phyloP scores from a whole-genome alignment of 495 filamentous ascomycete species.

The Chaetomium cochliodes region DNA sequence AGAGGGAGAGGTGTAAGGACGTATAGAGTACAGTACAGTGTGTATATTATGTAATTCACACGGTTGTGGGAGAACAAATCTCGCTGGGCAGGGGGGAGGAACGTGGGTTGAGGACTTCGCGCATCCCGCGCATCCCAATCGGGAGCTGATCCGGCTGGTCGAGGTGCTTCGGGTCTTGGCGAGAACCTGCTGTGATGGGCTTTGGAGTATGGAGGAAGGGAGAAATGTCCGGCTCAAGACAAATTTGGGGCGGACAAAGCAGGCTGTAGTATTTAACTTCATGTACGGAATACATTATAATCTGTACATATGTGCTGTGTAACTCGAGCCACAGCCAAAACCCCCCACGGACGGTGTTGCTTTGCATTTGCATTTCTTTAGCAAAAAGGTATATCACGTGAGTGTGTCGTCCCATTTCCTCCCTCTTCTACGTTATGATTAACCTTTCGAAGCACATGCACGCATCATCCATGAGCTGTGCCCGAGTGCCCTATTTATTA shows the following conservation, averaged over 20 bases:
- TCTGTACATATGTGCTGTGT: not conserved
- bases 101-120: not conserved
- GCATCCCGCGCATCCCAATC: not conserved
- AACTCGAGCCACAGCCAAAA: not conserved
- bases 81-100: not conserved
- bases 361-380: not conserved
- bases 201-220: not conserved
- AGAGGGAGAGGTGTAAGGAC: too few relatives aligned
- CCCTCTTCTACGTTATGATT: not conserved
- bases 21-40: too few relatives aligned
- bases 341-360: not conserved
- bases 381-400: not conserved
- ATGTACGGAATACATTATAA: too few relatives aligned
- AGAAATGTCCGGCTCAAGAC: not conserved
- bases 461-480: too few relatives aligned
- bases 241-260: too few relatives aligned
- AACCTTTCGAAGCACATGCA: too few relatives aligned
- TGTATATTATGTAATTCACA: not conserved
- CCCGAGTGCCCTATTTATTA: too few relatives aligned
- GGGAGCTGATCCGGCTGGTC: conserved; percentile 1
- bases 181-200: not conserved
- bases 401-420: not conserved
- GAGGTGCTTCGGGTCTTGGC: conserved; percentile 1
- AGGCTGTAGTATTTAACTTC: not conserved
- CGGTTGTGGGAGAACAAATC: conserved; percentile 11